Conservation (phyloP, 164 flowering plant genomes). For the Aristolochia fimbriata region DNA sequence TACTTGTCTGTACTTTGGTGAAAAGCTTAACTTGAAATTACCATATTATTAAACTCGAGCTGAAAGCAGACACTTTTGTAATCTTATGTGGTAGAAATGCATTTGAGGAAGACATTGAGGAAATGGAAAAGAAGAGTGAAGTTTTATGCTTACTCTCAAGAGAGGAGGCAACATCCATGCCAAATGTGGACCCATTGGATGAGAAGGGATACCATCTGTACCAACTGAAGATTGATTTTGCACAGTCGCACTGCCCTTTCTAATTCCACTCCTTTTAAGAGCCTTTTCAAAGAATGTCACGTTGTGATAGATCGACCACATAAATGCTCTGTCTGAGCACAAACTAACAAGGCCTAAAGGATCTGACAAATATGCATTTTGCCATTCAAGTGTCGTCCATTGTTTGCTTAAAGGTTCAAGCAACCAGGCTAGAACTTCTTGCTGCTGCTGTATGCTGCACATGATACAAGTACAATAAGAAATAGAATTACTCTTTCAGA, state of each 20-base stretch:
- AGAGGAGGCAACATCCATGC: conserved; percentile 98
- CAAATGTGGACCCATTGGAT: conserved; percentile 86
- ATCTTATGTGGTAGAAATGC: no score
- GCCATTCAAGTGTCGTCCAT: conserved; percentile 85
- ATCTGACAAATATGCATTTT: conserved; percentile 69
- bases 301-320: conserved; percentile 92
- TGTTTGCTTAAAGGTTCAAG: conserved; percentile 89
- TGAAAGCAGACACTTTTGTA: no score
- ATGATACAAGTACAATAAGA: conserved; percentile 6
- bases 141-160: conserved; percentile 44
- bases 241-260: conserved; percentile 32
- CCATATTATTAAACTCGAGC: no score
- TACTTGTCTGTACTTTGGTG: no score
- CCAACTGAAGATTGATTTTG: conserved; percentile 25
- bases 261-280: conserved; percentile 79
- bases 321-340: conserved; percentile 51
- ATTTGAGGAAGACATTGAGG: no score
- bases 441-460: conserved; percentile 80
- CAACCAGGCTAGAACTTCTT: conserved; percentile 88
- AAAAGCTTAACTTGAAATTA: no score
- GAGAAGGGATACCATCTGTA: conserved; percentile 19
- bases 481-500: no score
- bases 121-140: no score
- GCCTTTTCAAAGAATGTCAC: conserved; percentile 97
- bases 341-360: conserved; percentile 61